phyloP scores from a whole-genome alignment of 1,284 basidiomycete genomes.

The Ustilago lituana region DNA sequence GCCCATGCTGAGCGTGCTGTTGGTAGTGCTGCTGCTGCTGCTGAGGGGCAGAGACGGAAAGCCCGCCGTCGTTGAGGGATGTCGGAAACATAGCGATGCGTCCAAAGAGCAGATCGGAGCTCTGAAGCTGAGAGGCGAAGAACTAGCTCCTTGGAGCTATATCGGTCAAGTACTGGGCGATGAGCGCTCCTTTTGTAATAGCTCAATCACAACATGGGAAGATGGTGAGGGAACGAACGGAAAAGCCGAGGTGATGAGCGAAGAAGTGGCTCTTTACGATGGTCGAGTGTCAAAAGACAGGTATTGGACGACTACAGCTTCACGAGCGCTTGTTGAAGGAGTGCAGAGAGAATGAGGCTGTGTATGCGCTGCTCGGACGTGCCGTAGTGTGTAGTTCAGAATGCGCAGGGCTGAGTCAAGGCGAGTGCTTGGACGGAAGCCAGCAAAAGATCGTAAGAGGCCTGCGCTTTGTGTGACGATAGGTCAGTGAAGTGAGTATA shows the following conservation, averaged over 20 bases:
- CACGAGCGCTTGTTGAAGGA: background rate
- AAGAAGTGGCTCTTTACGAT: too few species aligned
- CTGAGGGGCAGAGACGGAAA: conserved; percentile 22
- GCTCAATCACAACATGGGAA: too few species aligned
- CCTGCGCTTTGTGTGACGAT: too few species aligned
- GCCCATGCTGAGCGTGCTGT: conserved; percentile 11
- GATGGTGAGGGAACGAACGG: too few species aligned
- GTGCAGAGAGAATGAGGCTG: conserved; percentile 1
- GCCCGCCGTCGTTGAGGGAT: conserved; percentile 3
- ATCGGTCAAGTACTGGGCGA: background rate
- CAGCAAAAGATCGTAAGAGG: too few species aligned
- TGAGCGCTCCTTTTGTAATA: too few species aligned
- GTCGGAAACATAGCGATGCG: conserved; percentile 9
- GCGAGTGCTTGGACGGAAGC: too few species aligned
- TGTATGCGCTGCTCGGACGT: conserved; percentile 1
- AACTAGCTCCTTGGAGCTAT: background rate
- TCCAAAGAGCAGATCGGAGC: background rate
- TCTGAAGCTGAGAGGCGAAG: background rate
- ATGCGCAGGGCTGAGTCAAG: too few species aligned
- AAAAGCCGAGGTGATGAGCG: too few species aligned
- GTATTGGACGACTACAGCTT: background rate
- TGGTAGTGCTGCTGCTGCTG: conserved; percentile 20
- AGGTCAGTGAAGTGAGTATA: too few species aligned
- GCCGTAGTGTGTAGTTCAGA: background rate
- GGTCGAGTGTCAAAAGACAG: too few species aligned